These are phyloP conservation scores for Drechslerella coelobrocha DNA, from an alignment of 2,329 filamentous ascomycete genomes.

Conservation along the genomic window DNA sequence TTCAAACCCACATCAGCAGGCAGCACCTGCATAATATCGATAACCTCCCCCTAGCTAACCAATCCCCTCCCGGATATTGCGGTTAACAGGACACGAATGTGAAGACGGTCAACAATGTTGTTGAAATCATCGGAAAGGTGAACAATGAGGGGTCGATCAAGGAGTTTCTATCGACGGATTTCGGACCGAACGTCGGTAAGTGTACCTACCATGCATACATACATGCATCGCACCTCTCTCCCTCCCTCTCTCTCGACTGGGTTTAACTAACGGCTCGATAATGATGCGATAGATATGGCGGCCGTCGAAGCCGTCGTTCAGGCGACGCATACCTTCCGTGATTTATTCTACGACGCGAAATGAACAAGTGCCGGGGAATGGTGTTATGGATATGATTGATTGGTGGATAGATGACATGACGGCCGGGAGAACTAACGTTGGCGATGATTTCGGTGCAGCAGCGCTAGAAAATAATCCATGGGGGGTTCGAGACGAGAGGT, in stretches of 20 bases:
- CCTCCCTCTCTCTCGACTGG: slow-evolving; percentile 17
- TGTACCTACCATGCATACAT: neutral
- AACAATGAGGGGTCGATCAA: slow-evolving; percentile 75
- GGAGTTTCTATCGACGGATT: slow-evolving; percentile 72
- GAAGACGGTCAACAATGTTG: slow-evolving; percentile 68
- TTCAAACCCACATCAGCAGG: too few relatives aligned
- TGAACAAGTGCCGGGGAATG: too few relatives aligned
- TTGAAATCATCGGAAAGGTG: slow-evolving; percentile 81
- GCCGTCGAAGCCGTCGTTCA: slow-evolving; percentile 82
- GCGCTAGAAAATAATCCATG: too few relatives aligned
- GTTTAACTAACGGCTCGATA: slow-evolving; percentile 1
- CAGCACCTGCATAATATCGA: too few relatives aligned
- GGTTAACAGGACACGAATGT: slow-evolving; percentile 69
- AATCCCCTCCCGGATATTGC: neutral
- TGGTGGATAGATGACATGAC: too few relatives aligned
- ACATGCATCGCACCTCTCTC: slow-evolving; percentile 6
- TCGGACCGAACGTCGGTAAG: slow-evolving; percentile 63
- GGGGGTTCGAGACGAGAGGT: too few relatives aligned
- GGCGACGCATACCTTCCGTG: slow-evolving; percentile 78
- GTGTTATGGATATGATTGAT: too few relatives aligned
- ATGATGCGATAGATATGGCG: slow-evolving; percentile 69
- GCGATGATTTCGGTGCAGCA: too few relatives aligned
- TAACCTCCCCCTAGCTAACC: too few relatives aligned
- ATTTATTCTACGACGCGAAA: slow-evolving; percentile 74
- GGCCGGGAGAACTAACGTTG: too few relatives aligned